Base-by-base conservation (phyloP, 176 grass and related monocot genomes). In the Miscanthus lutarioriparius region DNA sequence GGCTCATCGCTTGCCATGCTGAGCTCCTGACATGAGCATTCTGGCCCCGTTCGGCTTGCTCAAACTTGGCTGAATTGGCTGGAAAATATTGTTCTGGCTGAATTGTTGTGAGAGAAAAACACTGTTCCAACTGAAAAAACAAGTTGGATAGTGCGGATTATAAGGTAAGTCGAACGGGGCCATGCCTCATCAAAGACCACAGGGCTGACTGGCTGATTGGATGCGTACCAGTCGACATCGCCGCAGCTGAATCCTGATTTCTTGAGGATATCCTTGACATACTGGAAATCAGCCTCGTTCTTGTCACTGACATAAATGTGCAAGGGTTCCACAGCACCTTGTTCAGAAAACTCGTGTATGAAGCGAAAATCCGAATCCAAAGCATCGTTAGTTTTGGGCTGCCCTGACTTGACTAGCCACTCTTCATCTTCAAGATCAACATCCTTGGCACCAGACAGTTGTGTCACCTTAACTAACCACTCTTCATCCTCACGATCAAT, bases 211-310 rank as follows among this genome's bases (percentile, higher is more conserved):
- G 89, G 92, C 71, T 93, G 91, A 63, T 93, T 84, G 22, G 72
- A 61, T 61, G 89, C 85, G 32, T 90, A 87, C 91, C 91, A 95
- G 37, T 98, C 89, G 1, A 83, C 74, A 4, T 88, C 82, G 1
- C 85, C 80, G 13, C 85, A 79, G 22, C 70, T 85, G 76, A 95
- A 90, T n/a, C 96, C 91, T 4, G 96, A 91, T 92, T 91, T 98
- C 53, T 62, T 81, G 44, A 98, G 89, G 88, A 98, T 89, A 48
- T 91, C 84, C 83, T 88, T 95, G 70, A 94, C 91, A 84, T 92
- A 98, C 19, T 87, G 67, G 74, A 98, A 98, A 74, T 98, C 90
- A 10, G 87, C 85, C 70, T 89, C 91, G 26, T 98, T 92, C 88
- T 81, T 90, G 83, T 94, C 89, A n/a, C 91, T 69, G 20, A 98